phyloP scores from a whole-genome alignment of 371 early-diverging fungal species.

The Zancudomyces culisetae region DNA sequence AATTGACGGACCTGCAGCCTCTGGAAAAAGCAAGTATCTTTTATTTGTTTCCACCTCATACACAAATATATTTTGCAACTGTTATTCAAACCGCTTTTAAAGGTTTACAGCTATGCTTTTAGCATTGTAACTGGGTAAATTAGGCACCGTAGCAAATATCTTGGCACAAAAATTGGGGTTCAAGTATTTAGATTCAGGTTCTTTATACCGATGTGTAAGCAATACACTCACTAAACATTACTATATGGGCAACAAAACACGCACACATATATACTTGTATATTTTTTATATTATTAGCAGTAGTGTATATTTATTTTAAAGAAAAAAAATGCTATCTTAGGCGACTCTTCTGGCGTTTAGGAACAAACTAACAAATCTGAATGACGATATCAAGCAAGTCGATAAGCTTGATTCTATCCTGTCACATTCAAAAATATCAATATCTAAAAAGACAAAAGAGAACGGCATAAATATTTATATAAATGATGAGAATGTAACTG shows the following conservation, averaged over 20 bases:
- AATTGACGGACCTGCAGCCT: constrained; percentile 86
- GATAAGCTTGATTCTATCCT: too few relatives aligned
- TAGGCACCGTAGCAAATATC: constrained; percentile 50
- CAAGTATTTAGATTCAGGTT: constrained; percentile 64
- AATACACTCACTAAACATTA: too few relatives aligned
- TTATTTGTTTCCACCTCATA: too few relatives aligned
- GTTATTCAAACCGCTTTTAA: too few relatives aligned
- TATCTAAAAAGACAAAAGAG: not conserved
- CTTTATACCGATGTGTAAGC: constrained; percentile 18
- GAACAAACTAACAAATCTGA: constrained; percentile 13
- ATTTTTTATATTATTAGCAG: too few relatives aligned
- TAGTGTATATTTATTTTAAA: too few relatives aligned
- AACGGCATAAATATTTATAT: constrained; percentile 20
- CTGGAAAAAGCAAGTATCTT: constrained; percentile 81
- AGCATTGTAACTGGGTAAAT: not conserved
- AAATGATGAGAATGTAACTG: constrained; percentile 45
- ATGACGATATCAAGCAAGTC: not conserved
- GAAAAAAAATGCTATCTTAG: not conserved
- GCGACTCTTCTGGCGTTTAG: constrained; percentile 28
- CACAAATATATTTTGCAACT: too few relatives aligned
- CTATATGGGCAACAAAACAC: too few relatives aligned
- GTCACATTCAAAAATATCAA: not conserved
- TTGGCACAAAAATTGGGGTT: constrained; percentile 54
- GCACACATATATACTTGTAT: too few relatives aligned
- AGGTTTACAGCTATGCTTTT: too few relatives aligned